Evolutionary conservation across 208 protist species (phyloP).

Genomic region (Leishmania tarentolae): DNA sequence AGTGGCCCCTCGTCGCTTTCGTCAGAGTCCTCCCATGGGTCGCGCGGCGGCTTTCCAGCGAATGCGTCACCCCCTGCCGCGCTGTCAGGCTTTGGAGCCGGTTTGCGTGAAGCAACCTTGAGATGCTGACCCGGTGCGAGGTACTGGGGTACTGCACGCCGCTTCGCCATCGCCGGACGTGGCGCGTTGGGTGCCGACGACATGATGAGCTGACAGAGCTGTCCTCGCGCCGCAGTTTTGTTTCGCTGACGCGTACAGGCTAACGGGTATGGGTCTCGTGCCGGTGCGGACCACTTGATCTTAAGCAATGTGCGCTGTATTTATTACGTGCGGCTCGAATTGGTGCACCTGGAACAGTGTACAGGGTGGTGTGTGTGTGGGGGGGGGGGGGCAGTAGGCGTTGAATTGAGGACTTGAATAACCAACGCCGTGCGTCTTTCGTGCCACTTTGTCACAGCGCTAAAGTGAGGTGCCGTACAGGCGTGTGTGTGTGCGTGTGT

Average conservation of each 20-base stretch:
- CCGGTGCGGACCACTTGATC: not conserved
- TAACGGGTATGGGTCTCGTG: not conserved
- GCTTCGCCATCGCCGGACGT: constrained; percentile 17
- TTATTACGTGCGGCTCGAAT: not conserved
- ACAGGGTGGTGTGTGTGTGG: not conserved
- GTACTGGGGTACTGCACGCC: constrained; percentile 14
- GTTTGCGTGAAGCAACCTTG: constrained; percentile 30
- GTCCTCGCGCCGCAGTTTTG: not conserved
- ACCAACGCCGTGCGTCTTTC: not conserved
- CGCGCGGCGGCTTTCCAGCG: constrained; percentile 12
- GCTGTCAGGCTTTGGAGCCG: not conserved
- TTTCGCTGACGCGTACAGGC: not conserved
- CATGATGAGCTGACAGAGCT: not conserved
- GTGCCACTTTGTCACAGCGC: not conserved
- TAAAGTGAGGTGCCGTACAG: not conserved
- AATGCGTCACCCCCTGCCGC: not conserved
- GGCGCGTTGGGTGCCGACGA: constrained; percentile 9
- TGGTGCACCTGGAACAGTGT: not conserved
- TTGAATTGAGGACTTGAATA: not conserved
- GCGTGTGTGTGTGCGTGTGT: not conserved
- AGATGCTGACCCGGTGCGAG: constrained; percentile 29
- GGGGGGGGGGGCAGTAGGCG: not conserved
- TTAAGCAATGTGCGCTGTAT: not conserved
- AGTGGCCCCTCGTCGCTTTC: not conserved
- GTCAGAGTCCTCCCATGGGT: constrained; percentile 30